phyloP scores from a whole-genome alignment of 2,329 filamentous ascomycete species.

The Exophiala dermatitidis region DNA sequence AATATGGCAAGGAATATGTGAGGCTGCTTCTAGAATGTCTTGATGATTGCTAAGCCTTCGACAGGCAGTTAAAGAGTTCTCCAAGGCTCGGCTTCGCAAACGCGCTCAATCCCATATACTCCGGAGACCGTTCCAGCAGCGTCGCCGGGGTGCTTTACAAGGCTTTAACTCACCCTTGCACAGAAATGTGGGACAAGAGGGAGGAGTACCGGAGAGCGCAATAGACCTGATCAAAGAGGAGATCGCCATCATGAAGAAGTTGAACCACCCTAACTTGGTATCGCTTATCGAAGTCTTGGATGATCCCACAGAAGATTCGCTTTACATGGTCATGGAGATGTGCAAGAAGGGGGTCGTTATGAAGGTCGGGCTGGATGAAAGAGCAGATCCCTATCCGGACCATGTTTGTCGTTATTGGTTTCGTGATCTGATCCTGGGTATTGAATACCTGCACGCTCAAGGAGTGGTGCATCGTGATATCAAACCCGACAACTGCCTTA shows the following conservation, averaged over 20 bases:
- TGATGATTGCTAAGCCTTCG: slow-evolving; percentile 8
- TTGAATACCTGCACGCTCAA: slow-evolving; percentile 92
- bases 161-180: slow-evolving; percentile 58
- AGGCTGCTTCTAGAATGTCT: slow-evolving; percentile 32
- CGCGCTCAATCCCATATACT: slow-evolving; percentile 85
- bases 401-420: slow-evolving; percentile 88
- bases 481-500: slow-evolving; percentile 90
- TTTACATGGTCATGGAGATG: slow-evolving; percentile 99
- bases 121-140: slow-evolving; percentile 50
- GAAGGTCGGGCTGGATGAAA: slow-evolving; percentile 83
- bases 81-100: slow-evolving; percentile 81
- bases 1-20: slow-evolving; percentile 90
- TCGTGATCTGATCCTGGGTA: slow-evolving; percentile 84
- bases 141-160: slow-evolving; percentile 47
- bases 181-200: slow-evolving; percentile 49
- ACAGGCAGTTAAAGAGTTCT: slow-evolving; percentile 95
- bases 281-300: slow-evolving; percentile 89
- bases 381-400: slow-evolving; percentile 71
- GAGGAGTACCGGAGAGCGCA: slow-evolving; percentile 47
- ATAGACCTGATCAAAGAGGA: slow-evolving; percentile 88
- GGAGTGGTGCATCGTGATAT: slow-evolving; percentile 94
- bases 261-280: slow-evolving; percentile 91
- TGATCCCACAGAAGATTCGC: slow-evolving; percentile 86
- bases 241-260: slow-evolving; percentile 98
- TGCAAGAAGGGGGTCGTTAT: slow-evolving; percentile 97